Evolutionary conservation across 768 basidiomycete species (phyloP), one percentile per base, ranked within the genome.

Genomic region (Amanita rimosa): DNA sequence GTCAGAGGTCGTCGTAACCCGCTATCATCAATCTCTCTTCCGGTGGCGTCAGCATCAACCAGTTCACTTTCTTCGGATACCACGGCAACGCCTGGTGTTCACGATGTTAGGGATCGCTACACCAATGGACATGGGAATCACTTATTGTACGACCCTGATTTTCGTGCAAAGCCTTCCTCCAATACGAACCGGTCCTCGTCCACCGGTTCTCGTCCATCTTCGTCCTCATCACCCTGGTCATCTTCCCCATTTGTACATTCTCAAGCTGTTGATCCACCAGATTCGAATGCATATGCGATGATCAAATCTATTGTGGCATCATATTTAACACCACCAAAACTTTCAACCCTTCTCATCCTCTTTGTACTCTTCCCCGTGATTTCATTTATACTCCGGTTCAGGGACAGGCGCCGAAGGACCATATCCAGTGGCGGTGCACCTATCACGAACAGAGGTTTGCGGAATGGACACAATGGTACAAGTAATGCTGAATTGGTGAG

Each of bases 401-500:
- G 75, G 27, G 24, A 47, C 27, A 38, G 21, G 10, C 46, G 37
- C 5, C 46, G 37, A 24, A 47, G 38, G 19, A 6, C 29, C 6
- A 11, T 21, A 69, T 74, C 46, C 34, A 67, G 53, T 62, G 67
- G 51, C 68, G 67, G 48, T 55, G 61, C 26, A 42, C 58, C 43
- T 16, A 7, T 22, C 14, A 33, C 26, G n/a, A 17, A 29, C 24
- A 14, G 39, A n/a, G 17, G 57, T 47, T 51, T 50, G 53, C 29
- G 36, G 29, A 41, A 52, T 39, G 17, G 51, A 49, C 19, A 8
- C 11, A 40, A 9, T 52, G 50, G 16, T 55, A 51, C 3, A 11
- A 54, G 67, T 34, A 73, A 77, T 52, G 79, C 71, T 10, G 82
- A 80, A 21, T 58, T 74, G 42, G 83, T 83, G 21, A 70, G 81